Base-by-base conservation (phyloP, 2,329 filamentous ascomycete genomes). In the Fusarium domesticum region DNA sequence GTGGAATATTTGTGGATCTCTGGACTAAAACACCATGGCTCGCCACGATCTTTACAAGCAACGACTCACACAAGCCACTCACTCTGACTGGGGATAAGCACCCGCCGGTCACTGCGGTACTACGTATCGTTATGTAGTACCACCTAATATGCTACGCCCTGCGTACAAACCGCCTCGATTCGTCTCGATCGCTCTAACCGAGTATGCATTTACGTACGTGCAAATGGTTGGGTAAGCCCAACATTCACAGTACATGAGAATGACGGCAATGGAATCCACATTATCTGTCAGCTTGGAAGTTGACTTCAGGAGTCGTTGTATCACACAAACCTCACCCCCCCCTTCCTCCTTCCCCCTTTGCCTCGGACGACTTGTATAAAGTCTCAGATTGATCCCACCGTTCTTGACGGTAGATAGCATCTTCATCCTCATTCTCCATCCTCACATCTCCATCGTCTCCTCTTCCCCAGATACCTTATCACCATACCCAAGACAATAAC, bases 371-470 rank as follows among this genome's bases (percentile, higher is more conserved):
- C 51, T 53, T 53, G 50, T 68, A 68, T 68, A 68, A 68, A 65
- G 56, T 41, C 50, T 28, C 43, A 42, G 39, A 43, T 45, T 37
- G 48, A 56, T 61, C 62, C 64, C 64, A 69, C 67, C 67, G 67
- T 70, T 68, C 64, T 53, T 62, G 64, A 69, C 67, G 67, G 67
- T 69, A 66, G 55, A 51, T 5, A 5, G 14, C 31, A 35, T 46
- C 37, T 37, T 40, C 43, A 53, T 41, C 34, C 47, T 44, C 48
- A 53, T 44, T 45, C 47, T 44, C 51, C 42, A 55, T 45, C 43
- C 19, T n/a, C n/a, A n/a, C 34, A 39, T 14, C 39, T 34, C 32
- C 15, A 18, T 34, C 32, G 10, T 8, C 15, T 33, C 32, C 32
- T 8, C 16, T 47, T 43, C 52, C 45, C 49, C 52, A 49, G 47